These are phyloP conservation scores for Musa balbisiana DNA, from an alignment of 202 grass and related monocot genomes.

Conservation along the genomic window DNA sequence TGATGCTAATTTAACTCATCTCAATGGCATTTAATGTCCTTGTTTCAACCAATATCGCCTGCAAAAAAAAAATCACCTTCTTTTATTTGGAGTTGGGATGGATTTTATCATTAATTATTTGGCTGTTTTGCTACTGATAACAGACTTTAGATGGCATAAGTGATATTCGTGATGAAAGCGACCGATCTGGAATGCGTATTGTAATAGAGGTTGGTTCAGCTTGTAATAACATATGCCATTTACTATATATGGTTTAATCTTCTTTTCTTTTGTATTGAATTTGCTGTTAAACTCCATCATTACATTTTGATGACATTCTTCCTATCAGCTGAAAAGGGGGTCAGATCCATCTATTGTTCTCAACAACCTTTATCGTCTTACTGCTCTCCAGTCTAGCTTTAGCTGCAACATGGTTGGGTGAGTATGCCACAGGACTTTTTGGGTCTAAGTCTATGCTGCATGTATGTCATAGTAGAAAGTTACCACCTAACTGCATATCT, in stretches of 20 bases:
- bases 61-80: not conserved
- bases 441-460: not conserved
- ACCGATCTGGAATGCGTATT: slow-evolving; percentile 92
- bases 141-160: slow-evolving; percentile 93
- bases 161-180: slow-evolving; percentile 97
- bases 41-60: not conserved
- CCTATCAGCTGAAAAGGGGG: slow-evolving; percentile 70
- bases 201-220: slow-evolving; percentile 72
- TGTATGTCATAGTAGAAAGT: not conserved
- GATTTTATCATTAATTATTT: slow-evolving; percentile 6
- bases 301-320: slow-evolving; percentile 4
- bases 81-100: not conserved
- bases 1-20: not conserved
- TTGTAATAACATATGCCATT: not conserved
- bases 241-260: not conserved
- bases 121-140: not conserved
- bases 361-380: slow-evolving; percentile 87
- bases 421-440: slow-evolving; percentile 26
- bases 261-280: slow-evolving; percentile 1
- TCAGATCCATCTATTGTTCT: slow-evolving; percentile 77
- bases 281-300: slow-evolving; percentile 5
- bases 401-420: slow-evolving; percentile 99
- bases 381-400: slow-evolving; percentile 93
- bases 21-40: not conserved
- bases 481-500: not conserved